Conservation (phyloP, 2,329 filamentous ascomycete genomes). For the Ophiocordyceps polyrhachis-furcata region DNA sequence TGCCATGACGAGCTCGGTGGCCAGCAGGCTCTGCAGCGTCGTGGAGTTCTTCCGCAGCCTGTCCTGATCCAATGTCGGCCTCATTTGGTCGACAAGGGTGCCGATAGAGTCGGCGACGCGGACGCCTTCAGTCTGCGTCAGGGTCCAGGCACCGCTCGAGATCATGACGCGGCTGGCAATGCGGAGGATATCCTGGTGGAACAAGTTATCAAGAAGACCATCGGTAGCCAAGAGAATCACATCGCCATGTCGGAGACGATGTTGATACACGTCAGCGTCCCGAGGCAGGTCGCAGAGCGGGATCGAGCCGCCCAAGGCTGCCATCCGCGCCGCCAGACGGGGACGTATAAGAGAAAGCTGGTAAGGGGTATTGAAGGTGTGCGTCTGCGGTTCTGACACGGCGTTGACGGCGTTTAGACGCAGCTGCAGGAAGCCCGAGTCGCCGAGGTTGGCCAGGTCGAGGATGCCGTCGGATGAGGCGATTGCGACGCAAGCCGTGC, state of each 20-base stretch:
- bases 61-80: too few relatives aligned
- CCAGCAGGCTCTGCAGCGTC: slow-evolving; percentile 55
- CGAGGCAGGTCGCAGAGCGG: slow-evolving; percentile 68
- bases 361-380: slow-evolving; percentile 94
- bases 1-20: slow-evolving; percentile 58
- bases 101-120: slow-evolving; percentile 43
- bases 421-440: slow-evolving; percentile 82
- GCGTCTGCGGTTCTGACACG: slow-evolving; percentile 72
- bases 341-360: slow-evolving; percentile 80
- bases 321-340: slow-evolving; percentile 58
- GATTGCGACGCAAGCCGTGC: slow-evolving; percentile 79
- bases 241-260: slow-evolving; percentile 71
- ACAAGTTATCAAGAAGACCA: slow-evolving; percentile 90
- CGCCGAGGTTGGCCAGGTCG: slow-evolving; percentile 84
- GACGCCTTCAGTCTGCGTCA: slow-evolving; percentile 38
- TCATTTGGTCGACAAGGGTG: slow-evolving; percentile 11
- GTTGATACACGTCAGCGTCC: slow-evolving; percentile 63
- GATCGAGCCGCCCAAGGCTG: slow-evolving; percentile 56
- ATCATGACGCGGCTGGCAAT: slow-evolving; percentile 66
- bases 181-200: slow-evolving; percentile 70
- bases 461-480: slow-evolving; percentile 53
- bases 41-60: too few relatives aligned
- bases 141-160: slow-evolving; percentile 53
- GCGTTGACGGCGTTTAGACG: slow-evolving; percentile 71
- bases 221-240: slow-evolving; percentile 89